Base-by-base conservation (phyloP, 2,329 filamentous ascomycete genomes). In the Graphilbum fragrans region DNA sequence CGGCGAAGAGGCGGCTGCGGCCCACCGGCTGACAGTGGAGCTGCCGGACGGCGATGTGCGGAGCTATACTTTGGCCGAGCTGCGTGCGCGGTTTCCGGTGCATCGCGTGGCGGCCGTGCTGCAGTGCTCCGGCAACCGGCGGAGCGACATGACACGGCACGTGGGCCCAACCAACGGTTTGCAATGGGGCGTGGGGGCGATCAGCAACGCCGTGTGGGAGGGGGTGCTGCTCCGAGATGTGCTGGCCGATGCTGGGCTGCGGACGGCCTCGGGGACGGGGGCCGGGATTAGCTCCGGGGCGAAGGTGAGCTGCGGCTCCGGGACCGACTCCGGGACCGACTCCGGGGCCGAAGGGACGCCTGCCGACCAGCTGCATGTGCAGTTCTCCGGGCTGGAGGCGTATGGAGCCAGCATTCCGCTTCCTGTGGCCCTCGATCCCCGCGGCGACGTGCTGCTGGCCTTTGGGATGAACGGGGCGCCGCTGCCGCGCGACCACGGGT, bases 391-490 rank as follows among this genome's bases (percentile, higher is more conserved):
- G 12, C 58, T 73, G 37, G 74, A 80, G 54, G 72, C 75, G 14
- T 78, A 80, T 52, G 69, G 69, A 44, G 66, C 76, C 14, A 79
- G 70, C 31, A 79, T 81, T 36, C 74, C 77, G 1, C 63, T 80
- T 38, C 59, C 65, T 27, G 70, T 75, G 19, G 72, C 72, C 0
- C 55, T 79, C 17, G 74, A 80, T 38, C 71, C 72, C 0, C 65
- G 66, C 29, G 74, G 71, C 41, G 80, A 84, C 47, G 80, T 82
- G 7, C 59, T 84, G 22, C 61, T 82, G 1, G 78, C 79, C 0
- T 82, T 76, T 49, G 65, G 66, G 37, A 84, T 84, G 80, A 83
- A 83, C 47, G 77, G 74, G 38, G 54, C 69, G 43, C 64, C 73
- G 0, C 60, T 84, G 1, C 76, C 77, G 0, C 67, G 66, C 2